Base-by-base conservation (phyloP, 352 stramenopile species). In the Phytophthora palmivora region DNA sequence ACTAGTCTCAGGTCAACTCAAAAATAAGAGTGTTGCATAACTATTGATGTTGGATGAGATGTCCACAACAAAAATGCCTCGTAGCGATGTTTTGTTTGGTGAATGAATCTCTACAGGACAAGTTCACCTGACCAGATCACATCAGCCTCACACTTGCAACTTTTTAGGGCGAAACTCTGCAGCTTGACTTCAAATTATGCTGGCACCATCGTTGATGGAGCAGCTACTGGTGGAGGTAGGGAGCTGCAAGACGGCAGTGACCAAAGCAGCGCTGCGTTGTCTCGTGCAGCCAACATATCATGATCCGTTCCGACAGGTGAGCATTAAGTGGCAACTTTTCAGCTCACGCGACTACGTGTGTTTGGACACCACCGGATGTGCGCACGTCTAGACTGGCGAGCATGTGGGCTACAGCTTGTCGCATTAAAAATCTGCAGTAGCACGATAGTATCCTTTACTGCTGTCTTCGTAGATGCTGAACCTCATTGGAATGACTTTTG, bases 281-380 rank as follows among this genome's bases (percentile, higher is more conserved):
- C 24, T 71, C 0, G 43, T 61, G 10, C 24, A 36, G 0, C 63
- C 54, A 15, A 67, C 48, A 5, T 44, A 71, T 0, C 52, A 74
- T 12, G 57, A 82, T 8, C 79, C 76, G 19, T 81, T 82, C 51
- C 63, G 64, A 12, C 82, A 83, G n/a, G 60, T 75, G 7, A 78
- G 70, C 24, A 51, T 88, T 47, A 84, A 79, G 38, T 84, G 78
- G 73, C 46, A 66, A 33, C 58, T 76, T n/a, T 67, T 63, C 53
- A 62, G 74, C 26, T 69, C 55, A 21, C 75, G 79, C 11, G 77
- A 89, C 56, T 72, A 74, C 22, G 58, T 88, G 52, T 87, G 63
- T 21, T 28, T 85, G 33, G 49, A 75, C 49, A 63, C 67, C 26
- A 74, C 71, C 2, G 74, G 74, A 11, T 68, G 73, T 38, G 53